Evolutionary conservation across 2,329 filamentous ascomycete species (phyloP), one percentile per base, ranked within the genome.

Genomic region (Epichloe uncinata): DNA sequence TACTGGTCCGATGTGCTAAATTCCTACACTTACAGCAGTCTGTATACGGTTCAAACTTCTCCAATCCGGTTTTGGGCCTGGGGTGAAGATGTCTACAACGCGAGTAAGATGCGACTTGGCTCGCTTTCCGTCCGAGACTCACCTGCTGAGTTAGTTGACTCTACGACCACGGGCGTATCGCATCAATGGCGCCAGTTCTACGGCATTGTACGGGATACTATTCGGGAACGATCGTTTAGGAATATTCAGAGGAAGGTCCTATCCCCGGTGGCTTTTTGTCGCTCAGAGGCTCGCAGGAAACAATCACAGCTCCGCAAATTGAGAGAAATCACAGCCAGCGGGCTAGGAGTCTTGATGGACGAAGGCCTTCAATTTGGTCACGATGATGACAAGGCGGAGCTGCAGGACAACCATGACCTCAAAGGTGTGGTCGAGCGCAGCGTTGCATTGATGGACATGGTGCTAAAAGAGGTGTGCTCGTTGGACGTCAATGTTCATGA

Each of bases 1-100:
- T 97, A 97, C 65, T 98, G 93, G 93, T 87, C 95, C 61, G 85
- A 93, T 56, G 78, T 96, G 2, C 69, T 95, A 33, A 79, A 80
- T 9, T 94, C 87, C 0, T 84, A 87, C 57, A 75, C 80, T 45
- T 87, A 84, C 60, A 90, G 86, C 55, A 84, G 81, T 34, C 64
- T 96, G 3, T 96, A 96, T 66, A 84, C 87, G 13, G 69, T 94
- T 8, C 93, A 98, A 65, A 95, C 84, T 0, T 87, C 84, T 0
- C 93, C 93, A 0, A 59, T 83, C 40, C 77, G 86, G 16, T 65
- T 95, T 35, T 91, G 82, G 80, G 69, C 73, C 3, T 88, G 85
- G 78, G 72, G 78, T 7, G 77, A 75, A 59, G 82, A 85, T 44
- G 77, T 94, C 35, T 90, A 84, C 62, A 63, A 65, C 43, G 81